Base-by-base conservation (phyloP, 495 filamentous ascomycete genomes). In the Lentithecium fluviatile region DNA sequence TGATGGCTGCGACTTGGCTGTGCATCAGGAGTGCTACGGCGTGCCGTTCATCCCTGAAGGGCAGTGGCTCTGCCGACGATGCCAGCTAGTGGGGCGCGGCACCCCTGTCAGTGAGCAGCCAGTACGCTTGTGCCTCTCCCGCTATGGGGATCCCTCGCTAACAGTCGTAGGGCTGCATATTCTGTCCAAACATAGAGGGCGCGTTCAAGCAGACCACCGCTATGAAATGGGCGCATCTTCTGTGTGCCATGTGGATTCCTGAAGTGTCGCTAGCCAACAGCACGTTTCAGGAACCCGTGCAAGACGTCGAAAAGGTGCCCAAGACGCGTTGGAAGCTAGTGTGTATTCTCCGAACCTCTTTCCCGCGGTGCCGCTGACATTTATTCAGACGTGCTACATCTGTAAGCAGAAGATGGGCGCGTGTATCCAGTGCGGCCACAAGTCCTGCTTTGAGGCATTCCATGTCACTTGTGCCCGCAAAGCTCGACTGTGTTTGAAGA, bases 21-120 rank as follows among this genome's bases (percentile, higher is more conserved):
- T 99, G 38, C 94, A 99, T 73, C 94, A 99, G 70, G 94, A 99
- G 73, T 99, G 95, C 75, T 99, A 98, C 76, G 94, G 94, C 62
- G 94, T 99, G 48, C 94, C 95, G 26, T 97, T 95, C 76, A 97
- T 99, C 68, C 94, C 94, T 0, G 94, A 97, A 75, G 94, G 94
- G 6, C 95, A 99, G 72, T 99, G 95, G 95, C 78, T 97, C 37
- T 99, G 94, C 76, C 85, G 94, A 40, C 97, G 96, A 74, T 99
- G 94, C 74, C 90, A 96, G 75, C 79, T 96, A 60, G 90, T 96
- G 70, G 95, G 95, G 46, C 83, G 91, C 68, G 91, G 91, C 32
- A 86, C 87, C 70, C 88, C 91, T 59, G 88, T 90, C 75, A 77
- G 84, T 77, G 58, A 67, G 36, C 49, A 64, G 43, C 60, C 61